Percentiles rank a stretch among this genome's conserved stretches.
These are phyloP conservation scores for Amanita subjunquillea DNA, from an alignment of 768 basidiomycete genomes.

Conservation along the genomic window DNA sequence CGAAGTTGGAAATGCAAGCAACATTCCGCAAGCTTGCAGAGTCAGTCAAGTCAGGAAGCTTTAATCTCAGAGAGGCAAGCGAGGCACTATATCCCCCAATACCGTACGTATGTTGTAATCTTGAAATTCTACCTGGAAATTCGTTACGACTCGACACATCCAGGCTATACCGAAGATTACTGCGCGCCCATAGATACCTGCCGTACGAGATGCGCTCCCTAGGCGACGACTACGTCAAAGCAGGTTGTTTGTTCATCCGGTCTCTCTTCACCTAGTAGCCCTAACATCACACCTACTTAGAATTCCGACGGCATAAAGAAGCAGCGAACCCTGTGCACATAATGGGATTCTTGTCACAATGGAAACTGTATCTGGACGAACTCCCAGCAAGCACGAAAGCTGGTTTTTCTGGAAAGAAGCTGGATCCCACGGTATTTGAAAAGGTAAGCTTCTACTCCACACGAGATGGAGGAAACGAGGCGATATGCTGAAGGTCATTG, in stretches of 20 bases:
- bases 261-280: neutral
- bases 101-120: constrained; percentile 41
- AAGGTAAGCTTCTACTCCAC: constrained; percentile 37
- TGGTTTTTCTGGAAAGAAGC: constrained; percentile 49
- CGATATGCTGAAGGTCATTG: neutral
- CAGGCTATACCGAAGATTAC: constrained; percentile 65
- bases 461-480: too few species aligned
- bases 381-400: constrained; percentile 38
- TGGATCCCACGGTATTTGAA: constrained; percentile 66
- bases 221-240: constrained; percentile 81
- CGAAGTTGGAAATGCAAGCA: constrained; percentile 22
- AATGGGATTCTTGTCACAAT: constrained; percentile 92
- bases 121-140: neutral
- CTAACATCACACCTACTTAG: constrained; percentile 31
- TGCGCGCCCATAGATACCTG: constrained; percentile 69
- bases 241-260: constrained; percentile 30
- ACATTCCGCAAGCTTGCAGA: constrained; percentile 39
- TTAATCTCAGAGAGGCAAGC: constrained; percentile 54
- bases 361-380: constrained; percentile 86
- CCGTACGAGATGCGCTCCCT: constrained; percentile 74
- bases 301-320: constrained; percentile 76
- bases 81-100: constrained; percentile 71
- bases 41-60: constrained; percentile 43
- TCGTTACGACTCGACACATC: neutral
- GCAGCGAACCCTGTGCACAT: constrained; percentile 83